phyloP scores from a whole-genome alignment of 345 rosid species.

The Jatropha curcas region DNA sequence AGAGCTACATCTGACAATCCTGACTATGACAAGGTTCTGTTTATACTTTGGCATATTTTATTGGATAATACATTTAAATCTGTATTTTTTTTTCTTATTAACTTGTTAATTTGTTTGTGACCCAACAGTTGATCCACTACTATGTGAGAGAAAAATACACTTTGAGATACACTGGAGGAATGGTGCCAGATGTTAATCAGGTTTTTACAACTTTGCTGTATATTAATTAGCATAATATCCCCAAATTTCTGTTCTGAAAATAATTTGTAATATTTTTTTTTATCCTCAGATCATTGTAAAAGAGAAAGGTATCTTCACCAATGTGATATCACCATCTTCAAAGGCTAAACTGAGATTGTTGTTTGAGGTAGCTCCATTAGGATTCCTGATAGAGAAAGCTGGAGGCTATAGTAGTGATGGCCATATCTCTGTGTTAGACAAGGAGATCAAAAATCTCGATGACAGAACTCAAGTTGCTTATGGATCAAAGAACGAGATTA shows the following conservation, averaged over 20 bases:
- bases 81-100: slow-evolving; percentile 5
- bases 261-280: neutral
- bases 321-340: slow-evolving; percentile 81
- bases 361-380: slow-evolving; percentile 91
- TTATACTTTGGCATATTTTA: neutral
- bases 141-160: slow-evolving; percentile 93
- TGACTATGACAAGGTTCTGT: slow-evolving; percentile 62
- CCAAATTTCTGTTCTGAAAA: neutral
- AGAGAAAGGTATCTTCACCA: slow-evolving; percentile 94
- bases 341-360: slow-evolving; percentile 89
- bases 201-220: slow-evolving; percentile 18
- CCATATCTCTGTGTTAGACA: slow-evolving; percentile 63
- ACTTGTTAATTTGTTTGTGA: neutral
- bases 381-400: slow-evolving; percentile 77
- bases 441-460: slow-evolving; percentile 63
- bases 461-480: slow-evolving; percentile 98
- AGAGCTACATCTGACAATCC: slow-evolving; percentile 94
- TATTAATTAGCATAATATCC: neutral
- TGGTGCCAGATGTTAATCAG: slow-evolving; percentile 99
- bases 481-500: slow-evolving; percentile 90
- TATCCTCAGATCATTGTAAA: slow-evolving; percentile 74
- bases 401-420: slow-evolving; percentile 97
- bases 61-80: neutral
- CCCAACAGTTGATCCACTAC: slow-evolving; percentile 71
- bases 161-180: slow-evolving; percentile 98